Evolutionary conservation across 1,284 basidiomycete genomes (phyloP).

Genomic region (Taiwanofungus camphoratus): DNA sequence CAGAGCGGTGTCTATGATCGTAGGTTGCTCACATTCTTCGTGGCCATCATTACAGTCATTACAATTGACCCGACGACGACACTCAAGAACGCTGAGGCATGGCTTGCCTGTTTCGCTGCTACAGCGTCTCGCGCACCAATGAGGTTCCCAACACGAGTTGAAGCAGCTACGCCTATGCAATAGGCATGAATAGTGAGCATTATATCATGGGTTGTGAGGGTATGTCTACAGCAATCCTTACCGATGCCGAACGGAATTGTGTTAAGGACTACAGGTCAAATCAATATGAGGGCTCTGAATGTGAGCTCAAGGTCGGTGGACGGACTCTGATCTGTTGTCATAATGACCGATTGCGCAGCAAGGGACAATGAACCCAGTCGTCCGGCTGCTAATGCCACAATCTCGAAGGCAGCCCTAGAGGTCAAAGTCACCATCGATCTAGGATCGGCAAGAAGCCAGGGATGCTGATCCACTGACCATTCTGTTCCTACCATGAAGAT

Average conservation of each 20-base stretch:
- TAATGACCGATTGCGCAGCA: conserved; percentile 73
- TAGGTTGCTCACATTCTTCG: conserved; percentile 41
- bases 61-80: conserved; percentile 53
- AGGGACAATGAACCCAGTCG: conserved; percentile 59
- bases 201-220: not conserved
- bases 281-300: conserved; percentile 10
- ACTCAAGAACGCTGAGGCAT: conserved; percentile 58
- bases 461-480: conserved; percentile 42
- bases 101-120: conserved; percentile 55
- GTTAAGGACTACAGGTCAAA: conserved; percentile 43
- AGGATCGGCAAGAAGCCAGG: not conserved
- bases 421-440: not conserved
- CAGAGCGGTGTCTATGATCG: not conserved
- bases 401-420: conserved; percentile 70
- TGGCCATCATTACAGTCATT: conserved; percentile 53
- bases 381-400: conserved; percentile 73
- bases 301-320: too few species aligned
- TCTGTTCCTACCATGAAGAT: conserved; percentile 77
- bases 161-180: conserved; percentile 53
- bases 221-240: conserved; percentile 11
- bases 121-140: conserved; percentile 53
- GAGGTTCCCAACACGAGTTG: conserved; percentile 67
- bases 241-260: conserved; percentile 68
- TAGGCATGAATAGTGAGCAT: not conserved
- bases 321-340: conserved; percentile 77